A percentile compares a stretch with the other conserved stretches of the same genome.
These are phyloP conservation scores for Tarenaya hassleriana DNA, from an alignment of 345 rosid genomes.

Conservation along the genomic window DNA sequence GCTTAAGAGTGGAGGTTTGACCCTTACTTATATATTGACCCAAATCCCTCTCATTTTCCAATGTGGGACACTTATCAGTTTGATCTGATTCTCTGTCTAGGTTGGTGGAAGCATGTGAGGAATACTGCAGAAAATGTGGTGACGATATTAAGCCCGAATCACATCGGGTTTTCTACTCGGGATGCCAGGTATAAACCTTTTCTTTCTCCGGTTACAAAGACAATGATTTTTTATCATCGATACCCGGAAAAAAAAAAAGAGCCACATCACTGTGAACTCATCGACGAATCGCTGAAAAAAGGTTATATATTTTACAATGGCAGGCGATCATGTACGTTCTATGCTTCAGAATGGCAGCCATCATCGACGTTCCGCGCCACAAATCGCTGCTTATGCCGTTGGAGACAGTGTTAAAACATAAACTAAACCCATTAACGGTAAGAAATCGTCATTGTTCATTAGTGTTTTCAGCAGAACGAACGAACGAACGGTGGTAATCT, in stretches of 20 bases:
- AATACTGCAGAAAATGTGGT: slow-evolving; percentile 43
- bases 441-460: too few species aligned
- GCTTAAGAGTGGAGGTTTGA: too few species aligned
- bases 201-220: too few species aligned
- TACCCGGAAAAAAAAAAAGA: too few species aligned
- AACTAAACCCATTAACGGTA: slow-evolving; percentile 65
- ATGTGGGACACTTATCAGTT: too few species aligned
- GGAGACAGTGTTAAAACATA: slow-evolving; percentile 53
- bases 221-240: too few species aligned
- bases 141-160: slow-evolving; percentile 47
- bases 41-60: too few species aligned
- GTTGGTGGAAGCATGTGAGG: slow-evolving; percentile 66
- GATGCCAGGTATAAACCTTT: slow-evolving; percentile 70
- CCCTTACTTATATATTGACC: too few species aligned
- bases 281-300: slow-evolving; percentile 40
- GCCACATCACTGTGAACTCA: too few species aligned
- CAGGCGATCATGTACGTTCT: slow-evolving; percentile 88
- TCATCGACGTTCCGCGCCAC: slow-evolving; percentile 56
- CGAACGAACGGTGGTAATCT: too few species aligned
- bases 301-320: slow-evolving; percentile 14
- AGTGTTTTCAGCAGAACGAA: too few species aligned
- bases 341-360: slow-evolving; percentile 77
- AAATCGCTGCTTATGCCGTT: slow-evolving; percentile 60
- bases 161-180: slow-evolving; percentile 62
- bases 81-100: slow-evolving; percentile 29